A percentile compares a stretch with the other conserved stretches of the same genome.
Conservation (phyloP, 2,329 filamentous ascomycete genomes). For the Colletotrichum aenigma region DNA sequence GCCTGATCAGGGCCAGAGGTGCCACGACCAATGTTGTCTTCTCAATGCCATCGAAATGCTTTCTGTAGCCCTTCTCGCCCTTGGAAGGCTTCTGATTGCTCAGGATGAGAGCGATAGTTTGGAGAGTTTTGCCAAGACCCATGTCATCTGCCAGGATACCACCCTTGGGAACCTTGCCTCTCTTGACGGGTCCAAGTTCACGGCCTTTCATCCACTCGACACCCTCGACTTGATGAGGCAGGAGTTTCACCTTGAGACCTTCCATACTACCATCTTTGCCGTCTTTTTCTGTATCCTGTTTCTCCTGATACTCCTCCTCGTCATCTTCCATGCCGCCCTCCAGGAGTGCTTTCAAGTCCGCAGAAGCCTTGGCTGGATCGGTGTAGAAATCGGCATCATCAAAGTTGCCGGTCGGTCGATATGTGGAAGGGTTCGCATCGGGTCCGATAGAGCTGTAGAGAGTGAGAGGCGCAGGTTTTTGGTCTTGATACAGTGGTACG, state of each 20-base stretch:
- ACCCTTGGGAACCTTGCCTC: conserved; percentile 82
- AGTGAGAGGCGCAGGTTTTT: conserved; percentile 48
- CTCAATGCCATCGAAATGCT: conserved; percentile 70
- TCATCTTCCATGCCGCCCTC: conserved; percentile 82
- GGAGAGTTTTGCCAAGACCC: conserved; percentile 95
- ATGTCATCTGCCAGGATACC: conserved; percentile 97
- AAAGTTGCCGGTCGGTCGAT: conserved; percentile 30
- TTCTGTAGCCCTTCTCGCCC: conserved; percentile 65
- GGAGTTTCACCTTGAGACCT: conserved; percentile 83
- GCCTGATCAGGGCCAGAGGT: conserved; percentile 90
- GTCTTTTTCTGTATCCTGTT: conserved; percentile 24
- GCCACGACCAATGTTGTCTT: conserved; percentile 91
- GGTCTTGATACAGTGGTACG: conserved; percentile 51
- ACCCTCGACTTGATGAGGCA: conserved; percentile 94
- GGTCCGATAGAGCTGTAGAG: conserved; percentile 51
- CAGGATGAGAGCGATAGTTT: conserved; percentile 88
- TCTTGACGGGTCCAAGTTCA: conserved; percentile 85
- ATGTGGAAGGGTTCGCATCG: conserved; percentile 31
- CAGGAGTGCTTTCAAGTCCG: conserved; percentile 80
- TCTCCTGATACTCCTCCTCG: conserved; percentile 61
- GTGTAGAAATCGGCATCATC: conserved; percentile 65
- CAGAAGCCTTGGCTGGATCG: conserved; percentile 73
- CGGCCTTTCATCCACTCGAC: conserved; percentile 95
- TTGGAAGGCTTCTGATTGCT: conserved; percentile 75
- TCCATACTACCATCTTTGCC: conserved; percentile 63